Base-by-base conservation (phyloP, 1,284 basidiomycete species). In the Boletellus dicymbophilus region DNA sequence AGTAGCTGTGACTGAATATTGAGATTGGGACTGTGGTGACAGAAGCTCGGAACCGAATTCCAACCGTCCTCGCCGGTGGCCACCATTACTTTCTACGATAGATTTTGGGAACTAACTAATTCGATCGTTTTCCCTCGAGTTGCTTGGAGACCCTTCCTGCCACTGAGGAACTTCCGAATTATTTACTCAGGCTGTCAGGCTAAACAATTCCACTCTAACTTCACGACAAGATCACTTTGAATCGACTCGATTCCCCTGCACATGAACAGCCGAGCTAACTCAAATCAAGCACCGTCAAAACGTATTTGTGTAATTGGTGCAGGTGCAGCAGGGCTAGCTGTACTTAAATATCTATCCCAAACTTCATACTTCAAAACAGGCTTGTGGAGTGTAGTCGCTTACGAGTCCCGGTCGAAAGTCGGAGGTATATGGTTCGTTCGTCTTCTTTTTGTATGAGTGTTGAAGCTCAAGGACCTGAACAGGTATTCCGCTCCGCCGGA, bases 341-440 rank as follows among this genome's bases (percentile, higher is more conserved):
- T 79, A 9, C 72, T 91, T 27, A 86, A 87, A 59, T 69, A 80
- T 27, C 65, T 90, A 51, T 70, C 79, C 20, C 82, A 88, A 40
- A 73, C 80, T 1, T 69, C 72, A 0, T 74, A 86, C 52, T 80
- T 74, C 66, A 78, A 78, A 60, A 59, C 68, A 21, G 83, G 83
- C 0, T 53, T 69, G 20, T 91, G 89, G 87, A 67, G 66, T 15
- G 65, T 80, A 2, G 68, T 72, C 3, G 79, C 73, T 1, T 88
- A 81, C 51, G 89, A 92, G 61, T 72, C 80, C 15, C 74, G 86
- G 46, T 71, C 82, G 23, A 75, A 79, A 43, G 69, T 89, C 11
- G 89, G 90, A 13, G 89, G 89, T 2, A 67, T 90, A 49, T 92
- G 90, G 89, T 88, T 59, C 46, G 76, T 13, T 0, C 15, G 23